These are phyloP conservation scores for Fusarium hainanense DNA, from an alignment of 2,329 filamentous ascomycete genomes.

Conservation along the genomic window DNA sequence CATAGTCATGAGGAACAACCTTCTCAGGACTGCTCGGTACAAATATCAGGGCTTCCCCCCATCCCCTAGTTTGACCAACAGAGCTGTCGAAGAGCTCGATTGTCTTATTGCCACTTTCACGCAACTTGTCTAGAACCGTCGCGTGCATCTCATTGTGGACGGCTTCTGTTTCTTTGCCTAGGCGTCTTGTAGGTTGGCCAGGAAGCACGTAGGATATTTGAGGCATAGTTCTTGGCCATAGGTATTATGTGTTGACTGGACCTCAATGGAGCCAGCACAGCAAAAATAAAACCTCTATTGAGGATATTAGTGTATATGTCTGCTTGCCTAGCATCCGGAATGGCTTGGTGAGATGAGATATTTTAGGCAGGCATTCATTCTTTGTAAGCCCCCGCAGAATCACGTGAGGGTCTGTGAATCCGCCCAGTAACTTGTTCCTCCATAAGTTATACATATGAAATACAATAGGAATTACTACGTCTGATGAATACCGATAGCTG, in stretches of 20 bases:
- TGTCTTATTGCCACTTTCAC: neutral
- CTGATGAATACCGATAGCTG: neutral
- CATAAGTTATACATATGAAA: neutral
- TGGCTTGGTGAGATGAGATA: neutral
- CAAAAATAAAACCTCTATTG: neutral
- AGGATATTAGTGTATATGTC: neutral
- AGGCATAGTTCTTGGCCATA: neutral
- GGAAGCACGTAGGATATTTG: neutral
- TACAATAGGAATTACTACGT: fast-evolving
- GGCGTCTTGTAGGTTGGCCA: neutral
- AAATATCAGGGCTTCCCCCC: neutral
- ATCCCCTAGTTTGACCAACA: neutral
- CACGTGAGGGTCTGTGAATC: neutral
- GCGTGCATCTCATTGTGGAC: neutral
- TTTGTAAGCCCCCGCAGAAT: neutral
- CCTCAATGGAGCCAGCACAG: neutral
- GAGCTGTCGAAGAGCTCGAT: neutral
- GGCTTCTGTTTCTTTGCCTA: neutral
- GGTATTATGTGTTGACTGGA: neutral
- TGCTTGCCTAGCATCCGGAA: neutral
- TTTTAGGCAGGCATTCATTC: neutral
- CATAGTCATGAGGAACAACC: neutral
- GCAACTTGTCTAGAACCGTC: neutral
- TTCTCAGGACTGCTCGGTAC: neutral
- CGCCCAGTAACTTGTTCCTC: neutral